phyloP scores from a whole-genome alignment of 257 asterid species.

The Marsdenia floribunda region DNA sequence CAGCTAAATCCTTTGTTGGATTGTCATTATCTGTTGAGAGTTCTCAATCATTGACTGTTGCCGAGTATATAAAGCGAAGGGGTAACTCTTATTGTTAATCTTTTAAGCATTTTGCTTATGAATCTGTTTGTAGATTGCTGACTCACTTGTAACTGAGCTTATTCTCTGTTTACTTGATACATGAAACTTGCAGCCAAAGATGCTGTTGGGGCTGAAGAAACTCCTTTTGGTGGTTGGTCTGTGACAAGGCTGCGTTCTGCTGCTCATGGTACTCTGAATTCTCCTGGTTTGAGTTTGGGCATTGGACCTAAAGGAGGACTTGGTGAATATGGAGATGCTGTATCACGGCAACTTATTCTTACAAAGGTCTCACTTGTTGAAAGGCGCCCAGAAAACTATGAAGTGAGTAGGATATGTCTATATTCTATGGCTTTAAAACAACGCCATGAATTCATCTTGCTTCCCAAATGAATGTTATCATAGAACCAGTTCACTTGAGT shows the following conservation, averaged over 20 bases:
- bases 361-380: slow-evolving; percentile 90
- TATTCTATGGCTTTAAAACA: slow-evolving; percentile 10
- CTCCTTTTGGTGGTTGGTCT: slow-evolving; percentile 93
- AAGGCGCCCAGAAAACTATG: slow-evolving; percentile 97
- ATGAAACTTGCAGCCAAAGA: slow-evolving; percentile 63
- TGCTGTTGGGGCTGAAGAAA: slow-evolving; percentile 97
- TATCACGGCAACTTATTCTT: slow-evolving; percentile 90
- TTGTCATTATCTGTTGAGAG: slow-evolving; percentile 67
- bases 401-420: slow-evolving; percentile 52
- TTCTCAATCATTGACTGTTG: slow-evolving; percentile 61
- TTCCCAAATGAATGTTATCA: slow-evolving; percentile 1
- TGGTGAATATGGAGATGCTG: slow-evolving; percentile 93
- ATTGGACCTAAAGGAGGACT: slow-evolving; percentile 97
- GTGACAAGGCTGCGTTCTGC: slow-evolving; percentile 93
- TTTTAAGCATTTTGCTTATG: slow-evolving; percentile 1
- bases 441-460: slow-evolving; percentile 9
- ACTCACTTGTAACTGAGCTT: slow-evolving; percentile 3
- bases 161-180: slow-evolving; percentile 15
- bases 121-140: slow-evolving; percentile 8
- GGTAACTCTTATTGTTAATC: slow-evolving; percentile 45
- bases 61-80: slow-evolving; percentile 74
- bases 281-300: slow-evolving; percentile 68
- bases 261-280: slow-evolving; percentile 84
- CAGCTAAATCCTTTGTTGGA: slow-evolving; percentile 87
- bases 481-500: neutral